Conservation (phyloP, 257 asterid genomes). For the Capsicum pubescens region DNA sequence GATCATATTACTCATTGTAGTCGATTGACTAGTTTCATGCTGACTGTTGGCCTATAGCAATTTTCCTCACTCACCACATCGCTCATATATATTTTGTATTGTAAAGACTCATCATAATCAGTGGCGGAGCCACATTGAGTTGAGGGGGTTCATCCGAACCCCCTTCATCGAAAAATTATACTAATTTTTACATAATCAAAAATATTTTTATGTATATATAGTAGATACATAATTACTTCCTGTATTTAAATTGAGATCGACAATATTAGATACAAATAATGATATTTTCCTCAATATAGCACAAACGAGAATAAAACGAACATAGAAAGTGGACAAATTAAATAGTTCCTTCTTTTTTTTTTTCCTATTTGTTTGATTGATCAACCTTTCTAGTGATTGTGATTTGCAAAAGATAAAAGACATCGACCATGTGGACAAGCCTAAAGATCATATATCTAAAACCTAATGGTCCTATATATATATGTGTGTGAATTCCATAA, state of each 20-base stretch:
- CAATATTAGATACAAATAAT: background rate
- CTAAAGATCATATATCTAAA: background rate
- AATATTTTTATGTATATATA: too few relatives aligned
- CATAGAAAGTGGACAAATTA: background rate
- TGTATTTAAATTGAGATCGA: background rate
- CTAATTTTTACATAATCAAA: too few relatives aligned
- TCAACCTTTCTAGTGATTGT: background rate
- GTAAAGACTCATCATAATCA: background rate
- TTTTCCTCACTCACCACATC: too few relatives aligned
- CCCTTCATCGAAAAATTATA: too few relatives aligned
- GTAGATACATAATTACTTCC: background rate
- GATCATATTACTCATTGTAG: too few relatives aligned
- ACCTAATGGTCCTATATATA: background rate
- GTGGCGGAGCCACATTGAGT: too few relatives aligned
- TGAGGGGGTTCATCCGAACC: too few relatives aligned
- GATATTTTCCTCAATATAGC: background rate
- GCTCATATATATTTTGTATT: background rate
- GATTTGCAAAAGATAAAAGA: conserved; percentile 23
- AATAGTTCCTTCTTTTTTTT: background rate
- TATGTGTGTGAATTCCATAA: background rate
- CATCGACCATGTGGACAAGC: conserved; percentile 24
- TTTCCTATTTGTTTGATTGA: background rate
- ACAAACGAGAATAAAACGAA: background rate
- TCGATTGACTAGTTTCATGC: too few relatives aligned
- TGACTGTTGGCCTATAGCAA: too few relatives aligned